Evolutionary conservation across 345 rosid species (phyloP), one percentile per base, ranked within the genome.

Genomic region (Schrenkiella parvula): DNA sequence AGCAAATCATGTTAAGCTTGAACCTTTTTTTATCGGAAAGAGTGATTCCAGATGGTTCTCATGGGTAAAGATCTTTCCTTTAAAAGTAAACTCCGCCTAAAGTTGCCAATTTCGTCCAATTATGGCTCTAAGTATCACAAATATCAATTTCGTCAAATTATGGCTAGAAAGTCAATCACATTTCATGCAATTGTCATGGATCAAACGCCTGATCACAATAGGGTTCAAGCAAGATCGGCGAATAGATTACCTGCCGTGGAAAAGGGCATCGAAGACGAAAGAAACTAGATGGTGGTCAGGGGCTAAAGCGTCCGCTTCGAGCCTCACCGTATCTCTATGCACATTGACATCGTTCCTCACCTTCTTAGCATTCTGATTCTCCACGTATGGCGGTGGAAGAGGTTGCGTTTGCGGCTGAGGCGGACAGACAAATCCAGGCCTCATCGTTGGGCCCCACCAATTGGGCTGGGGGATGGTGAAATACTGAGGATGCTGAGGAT

Each of bases 291-390:
- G 83, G 48, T 79, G 84, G 79, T 84, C 87, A 55, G 92, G 95
- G 61, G 82, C 86, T 15, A 68, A 52, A 71, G 85, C 89, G 55
- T 93, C 98, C 14, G 86, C 80, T 63, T 78, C 82, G 38, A 93
- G 70, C 80, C 66, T 82, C 79, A 91, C 79, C 1, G 96, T 87
- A 57, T 85, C 88, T 80, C 86, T 93, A 51, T 85, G 96, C 66
- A 93, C 93, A 72, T 93, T 93, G 70, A 93, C 92, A 32, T 87
- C 93, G 66, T 89, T 91, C 75, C 88, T 87, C 51, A 93, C 89
- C 74, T 91, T 93, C 95, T 85, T 91, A 2, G 96, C 90, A 64
- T 68, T 89, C 78, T 84, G 93, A 59, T 90, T 88, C 73, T 92
- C 95, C 26, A 88, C 89, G 31, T 83, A 83, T 3, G 89, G 84